Evolutionary conservation across 192 early-diverging fungal species (phyloP).

Genomic region (Podila horticola): DNA sequence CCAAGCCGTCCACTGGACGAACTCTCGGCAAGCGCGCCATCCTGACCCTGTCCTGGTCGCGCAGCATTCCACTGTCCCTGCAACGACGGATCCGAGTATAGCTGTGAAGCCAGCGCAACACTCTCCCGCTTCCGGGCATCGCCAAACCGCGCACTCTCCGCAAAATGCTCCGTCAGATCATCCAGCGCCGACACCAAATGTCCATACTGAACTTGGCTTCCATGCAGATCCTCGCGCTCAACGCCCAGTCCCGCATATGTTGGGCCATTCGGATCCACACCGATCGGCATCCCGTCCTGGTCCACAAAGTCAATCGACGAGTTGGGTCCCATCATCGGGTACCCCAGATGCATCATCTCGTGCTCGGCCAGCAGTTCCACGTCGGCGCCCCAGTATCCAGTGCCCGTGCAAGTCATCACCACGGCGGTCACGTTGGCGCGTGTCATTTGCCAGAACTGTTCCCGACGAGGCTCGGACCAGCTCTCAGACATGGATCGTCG

Average conservation of each 20-base stretch:
- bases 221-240: constrained; percentile 7
- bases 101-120: neutral
- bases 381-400: constrained; percentile 28
- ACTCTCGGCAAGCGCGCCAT: neutral
- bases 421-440: constrained; percentile 47
- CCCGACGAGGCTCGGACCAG: constrained; percentile 25
- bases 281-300: constrained; percentile 39
- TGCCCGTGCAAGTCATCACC: constrained; percentile 29
- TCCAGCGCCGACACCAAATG: constrained; percentile 39
- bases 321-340: neutral
- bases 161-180: constrained; percentile 47
- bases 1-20: constrained; percentile 6
- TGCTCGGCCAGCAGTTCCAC: constrained; percentile 38
- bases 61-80: neutral
- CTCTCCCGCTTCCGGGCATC: constrained; percentile 41
- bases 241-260: neutral
- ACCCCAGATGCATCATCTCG: constrained; percentile 19
- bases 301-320: constrained; percentile 35
- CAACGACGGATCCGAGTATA: neutral
- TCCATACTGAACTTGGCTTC: constrained; percentile 42
- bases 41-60: neutral
- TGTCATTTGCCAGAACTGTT: constrained; percentile 50
- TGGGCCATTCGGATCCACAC: constrained; percentile 6
- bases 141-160: constrained; percentile 36
- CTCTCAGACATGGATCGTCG: constrained; percentile 23